Evolutionary conservation across 345 rosid species (phyloP), one percentile per base, ranked within the genome.

Genomic region (Salix purpurea): DNA sequence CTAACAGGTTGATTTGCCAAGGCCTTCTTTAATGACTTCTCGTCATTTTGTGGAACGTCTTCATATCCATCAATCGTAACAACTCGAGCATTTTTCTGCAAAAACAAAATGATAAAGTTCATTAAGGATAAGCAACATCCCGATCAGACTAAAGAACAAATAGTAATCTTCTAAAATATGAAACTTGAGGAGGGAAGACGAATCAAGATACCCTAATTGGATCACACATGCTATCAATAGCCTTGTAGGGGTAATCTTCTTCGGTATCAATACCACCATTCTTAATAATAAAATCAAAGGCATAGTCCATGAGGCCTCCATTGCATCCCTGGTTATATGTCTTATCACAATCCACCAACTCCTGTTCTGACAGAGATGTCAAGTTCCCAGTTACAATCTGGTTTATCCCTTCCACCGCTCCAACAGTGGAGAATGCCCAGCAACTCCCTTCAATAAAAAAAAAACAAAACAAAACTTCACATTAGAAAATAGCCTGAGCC

Each of bases 281-380:
- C 4, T 81, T 50, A 34, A 81, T 73, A 21, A 81, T 81, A 54
- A 77, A 81, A 32, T 81, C 64, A 24, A 81, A 81, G 66, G 77
- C 84, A 73, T 81, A 77, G 72, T 81, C 84, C 84, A 81, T 81
- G 28, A 81, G 84, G 7, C 84, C 84, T 28, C 84, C 84, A 73
- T 77, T 73, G 72, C 84, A 81, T 48, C 84, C 84, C 40, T 61
- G 67, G 69, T 81, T 81, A 40, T 77, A 77, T 7, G 72, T 19
- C 46, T 10, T 81, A 16, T 81, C 84, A 14, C 81, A 81, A 24
- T 81, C 84, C 60, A 81, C 84, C 10, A 81, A 69, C 69, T 81
- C 84, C 67, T 81, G 84, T 60, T 81, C 84, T 0, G 84, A 81
- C 7, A 81, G 78, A 37, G 84, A 77, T 40, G 74, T 77, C 24